Evolutionary conservation across 768 basidiomycete genomes (phyloP).

Genomic region (Tubosaeta brunneosetosa): DNA sequence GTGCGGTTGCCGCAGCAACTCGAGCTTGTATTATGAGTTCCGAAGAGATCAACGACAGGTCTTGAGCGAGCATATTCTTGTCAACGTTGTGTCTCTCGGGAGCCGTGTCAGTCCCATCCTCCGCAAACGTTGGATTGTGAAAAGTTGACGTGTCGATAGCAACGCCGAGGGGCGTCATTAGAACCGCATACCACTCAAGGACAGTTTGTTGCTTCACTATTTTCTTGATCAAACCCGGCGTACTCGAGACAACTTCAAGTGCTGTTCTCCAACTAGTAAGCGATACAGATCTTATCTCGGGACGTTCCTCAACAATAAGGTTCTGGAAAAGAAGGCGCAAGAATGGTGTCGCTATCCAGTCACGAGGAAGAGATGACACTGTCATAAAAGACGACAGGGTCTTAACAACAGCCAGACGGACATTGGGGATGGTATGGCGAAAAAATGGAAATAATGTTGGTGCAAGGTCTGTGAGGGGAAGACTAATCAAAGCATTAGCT

Average conservation of each 20-base stretch:
- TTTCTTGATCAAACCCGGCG: conserved; percentile 46
- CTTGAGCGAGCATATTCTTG: conserved; percentile 91
- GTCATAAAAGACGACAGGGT: conserved; percentile 84
- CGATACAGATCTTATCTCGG: conserved; percentile 74
- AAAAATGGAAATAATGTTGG: conserved; percentile 93
- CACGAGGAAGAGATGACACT: conserved; percentile 64
- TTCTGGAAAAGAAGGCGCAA: conserved; percentile 90
- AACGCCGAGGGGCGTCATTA: conserved; percentile 87
- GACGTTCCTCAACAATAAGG: conserved; percentile 84
- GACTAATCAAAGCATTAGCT: conserved; percentile 37
- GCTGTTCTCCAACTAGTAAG: conserved; percentile 71
- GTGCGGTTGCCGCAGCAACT: conserved; percentile 69
- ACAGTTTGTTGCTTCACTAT: conserved; percentile 55
- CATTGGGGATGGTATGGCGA: conserved; percentile 91
- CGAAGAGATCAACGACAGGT: conserved; percentile 72
- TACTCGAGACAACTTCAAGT: conserved; percentile 47
- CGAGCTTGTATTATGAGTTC: conserved; percentile 79
- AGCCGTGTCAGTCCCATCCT: conserved; percentile 38
- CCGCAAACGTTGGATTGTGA: conserved; percentile 53
- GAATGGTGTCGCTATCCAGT: conserved; percentile 78
- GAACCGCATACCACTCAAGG: conserved; percentile 79
- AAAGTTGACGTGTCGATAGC: conserved; percentile 69
- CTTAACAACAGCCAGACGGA: conserved; percentile 88
- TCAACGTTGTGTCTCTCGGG: conserved; percentile 89
- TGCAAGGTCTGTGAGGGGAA: conserved; percentile 76